These are phyloP conservation scores for Asterochloris erici DNA, from an alignment of 139 green algal genomes.

Conservation along the genomic window DNA sequence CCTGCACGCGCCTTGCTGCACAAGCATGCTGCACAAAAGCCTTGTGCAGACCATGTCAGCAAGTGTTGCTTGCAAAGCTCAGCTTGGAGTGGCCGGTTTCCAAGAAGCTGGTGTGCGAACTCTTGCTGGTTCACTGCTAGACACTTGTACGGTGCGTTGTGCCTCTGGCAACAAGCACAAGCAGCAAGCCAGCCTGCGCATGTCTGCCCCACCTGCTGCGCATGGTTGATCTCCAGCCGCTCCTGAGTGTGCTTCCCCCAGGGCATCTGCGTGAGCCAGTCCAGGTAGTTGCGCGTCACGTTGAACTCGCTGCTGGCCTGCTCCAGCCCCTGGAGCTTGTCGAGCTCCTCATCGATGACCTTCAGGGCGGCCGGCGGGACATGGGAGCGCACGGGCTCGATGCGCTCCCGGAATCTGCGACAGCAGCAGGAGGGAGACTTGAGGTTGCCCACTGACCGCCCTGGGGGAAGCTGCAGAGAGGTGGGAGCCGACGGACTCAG, in stretches of 20 bases:
- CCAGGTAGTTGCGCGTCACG: slow-evolving; percentile 94
- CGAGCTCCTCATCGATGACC: slow-evolving; percentile 90
- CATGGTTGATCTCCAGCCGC: slow-evolving; percentile 79
- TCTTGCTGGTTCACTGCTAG: too few species aligned
- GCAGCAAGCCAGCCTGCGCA: too few species aligned
- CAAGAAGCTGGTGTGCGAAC: too few species aligned
- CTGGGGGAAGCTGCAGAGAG: not conserved
- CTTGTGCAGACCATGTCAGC: too few species aligned
- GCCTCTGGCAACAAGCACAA: too few species aligned
- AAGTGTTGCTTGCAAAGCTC: too few species aligned
- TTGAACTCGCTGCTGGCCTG: slow-evolving; percentile 92
- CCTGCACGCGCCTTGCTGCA: too few species aligned
- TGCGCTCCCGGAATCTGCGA: slow-evolving; percentile 40
- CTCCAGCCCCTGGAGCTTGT: slow-evolving; percentile 88
- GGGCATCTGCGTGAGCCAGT: slow-evolving; percentile 93
- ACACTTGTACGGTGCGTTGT: too few species aligned
- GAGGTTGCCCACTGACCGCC: not conserved
- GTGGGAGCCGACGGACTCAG: not conserved
- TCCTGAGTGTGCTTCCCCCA: slow-evolving; percentile 82
- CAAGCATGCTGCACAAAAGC: too few species aligned
- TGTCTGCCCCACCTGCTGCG: slow-evolving; percentile 46
- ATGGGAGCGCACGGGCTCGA: slow-evolving; percentile 30
- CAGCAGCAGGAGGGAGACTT: not conserved
- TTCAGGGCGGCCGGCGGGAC: slow-evolving; percentile 34
- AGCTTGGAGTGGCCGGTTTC: too few species aligned